Base-by-base conservation (phyloP, 192 early-diverging fungal genomes). In the Backusella parvicylindrica region DNA sequence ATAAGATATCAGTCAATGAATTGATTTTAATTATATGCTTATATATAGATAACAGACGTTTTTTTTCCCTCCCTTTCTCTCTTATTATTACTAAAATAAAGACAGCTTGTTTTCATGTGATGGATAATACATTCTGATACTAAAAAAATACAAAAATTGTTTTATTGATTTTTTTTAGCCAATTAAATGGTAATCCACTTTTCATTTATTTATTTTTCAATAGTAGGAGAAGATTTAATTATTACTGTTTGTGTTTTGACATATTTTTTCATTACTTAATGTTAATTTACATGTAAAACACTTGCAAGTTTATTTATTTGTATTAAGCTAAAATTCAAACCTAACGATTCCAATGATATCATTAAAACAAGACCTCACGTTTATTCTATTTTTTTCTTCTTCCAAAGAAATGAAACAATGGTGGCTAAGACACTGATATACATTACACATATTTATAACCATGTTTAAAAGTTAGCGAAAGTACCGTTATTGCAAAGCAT, bases 381-480 rank as follows among this genome's bases (percentile, higher is more conserved):
- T 47, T 5, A 47, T 47, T 47, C 6, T 18, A n/a, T 7, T 47
- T 47, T 18, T 6, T 35, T 47, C n/a, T 47, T 47, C 43, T 47
- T 63, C 37, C 6, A 26, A 81, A 81, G 70, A 38, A 50, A 18
- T 79, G 63, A 71, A 28, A 76, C 84, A 2, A 38, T 56, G 16
- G 67, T 83, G n/a, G 75, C 74, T 8, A 63, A 11, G 72, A 16
- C 43, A 47, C 18, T n/a, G 43, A n/a, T 6, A 47, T 47, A 13
- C 13, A 12, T 41, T 13, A 41, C n/a, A 47, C n/a, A 6, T 47
- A 2, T 1, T 47, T 47, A 6, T 47, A n/a, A n/a, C n/a, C n/a
- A n/a, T n/a, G n/a, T n/a, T 47, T n/a, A n/a, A 47, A 15, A 47
- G 16, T 6, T 6, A n/a, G 15, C 16, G 18, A 47, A n/a, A 47